These are phyloP conservation scores for Mycena rebaudengoi DNA, from an alignment of 768 basidiomycete genomes.

Conservation along the genomic window DNA sequence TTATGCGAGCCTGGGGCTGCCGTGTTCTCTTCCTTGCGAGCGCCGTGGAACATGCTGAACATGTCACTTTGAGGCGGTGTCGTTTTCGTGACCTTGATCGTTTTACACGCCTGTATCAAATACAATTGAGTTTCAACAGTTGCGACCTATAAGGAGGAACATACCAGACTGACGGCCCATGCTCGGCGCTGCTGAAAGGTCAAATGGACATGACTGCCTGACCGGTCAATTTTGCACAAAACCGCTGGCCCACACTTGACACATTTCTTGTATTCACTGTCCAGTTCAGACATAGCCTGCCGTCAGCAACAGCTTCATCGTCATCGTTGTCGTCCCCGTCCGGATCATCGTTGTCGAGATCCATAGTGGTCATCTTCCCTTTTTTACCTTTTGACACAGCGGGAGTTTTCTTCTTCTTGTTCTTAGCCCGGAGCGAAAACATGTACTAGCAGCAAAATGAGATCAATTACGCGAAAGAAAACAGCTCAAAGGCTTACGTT, in stretches of 20 bases:
- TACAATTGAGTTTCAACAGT: neutral
- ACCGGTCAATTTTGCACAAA: slow-evolving; percentile 9
- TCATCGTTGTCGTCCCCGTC: slow-evolving; percentile 2
- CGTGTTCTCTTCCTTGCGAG: no score
- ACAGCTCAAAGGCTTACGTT: neutral
- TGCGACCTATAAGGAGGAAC: neutral
- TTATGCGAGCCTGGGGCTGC: neutral
- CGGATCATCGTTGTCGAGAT: slow-evolving; percentile 10
- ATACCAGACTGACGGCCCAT: slow-evolving; percentile 6
- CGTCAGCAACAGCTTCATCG: neutral
- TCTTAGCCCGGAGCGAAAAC: neutral
- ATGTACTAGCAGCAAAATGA: no score
- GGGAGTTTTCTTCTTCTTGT: neutral
- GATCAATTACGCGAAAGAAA: neutral
- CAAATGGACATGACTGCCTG: neutral
- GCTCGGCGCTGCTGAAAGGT: neutral
- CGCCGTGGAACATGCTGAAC: slow-evolving; percentile 2
- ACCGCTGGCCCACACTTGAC: slow-evolving; percentile 2
- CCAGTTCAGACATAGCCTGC: neutral
- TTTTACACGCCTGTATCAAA: neutral
- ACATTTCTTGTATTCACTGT: neutral
- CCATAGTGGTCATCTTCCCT: neutral
- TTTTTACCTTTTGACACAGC: neutral
- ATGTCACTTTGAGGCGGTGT: neutral
- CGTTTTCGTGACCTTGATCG: neutral